Evolutionary conservation across 1,139 yeast genomes (phyloP), one percentile per base, ranked within the genome.

Genomic region (Debaryomyces nepalensis): DNA sequence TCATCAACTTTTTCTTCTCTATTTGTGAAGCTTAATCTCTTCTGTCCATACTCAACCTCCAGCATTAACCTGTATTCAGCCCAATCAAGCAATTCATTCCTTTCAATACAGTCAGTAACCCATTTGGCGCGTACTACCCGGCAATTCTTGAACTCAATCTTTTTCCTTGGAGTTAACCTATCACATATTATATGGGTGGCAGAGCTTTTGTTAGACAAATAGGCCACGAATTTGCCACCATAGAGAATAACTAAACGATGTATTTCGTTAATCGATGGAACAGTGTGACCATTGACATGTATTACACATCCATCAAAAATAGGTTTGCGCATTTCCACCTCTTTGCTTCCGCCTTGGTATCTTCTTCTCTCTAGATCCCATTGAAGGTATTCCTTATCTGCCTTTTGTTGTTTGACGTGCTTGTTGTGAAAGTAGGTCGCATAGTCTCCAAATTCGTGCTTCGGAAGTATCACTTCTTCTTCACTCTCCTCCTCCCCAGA

Each of bases 181-280:
- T 84, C 82, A 20, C 97, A 95, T 1, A 93, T 67, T 5, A 93
- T 85, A 63, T 93, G 98, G 0, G 97, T 87, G 0, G 85, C 95
- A 9, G 78, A 73, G 4, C 85, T 75, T 55, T 90, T 90, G 19
- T 84, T 82, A 5, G 79, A 71, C 36, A 91, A 61, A 61, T 79
- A 83, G 47, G 84, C 84, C 19, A 86, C 60, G 52, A 87, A 88
- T 44, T 68, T 75, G 0, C 99, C 99, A 0, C 98, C 98, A 59
- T 90, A 78, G 6, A 81, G 54, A 3, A 87, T 79, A 4, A 93
- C 82, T 50, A 87, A 56, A 43, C 83, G 75, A 55, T 87, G 93
- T 21, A 93, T 69, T 49, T 82, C 87, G 38, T 77, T 70, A 11
- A 89, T 75, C 5, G 93, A 81, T 0, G 98, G 97, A 3, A 65